Evolutionary conservation across 441 rosid genomes (phyloP).

Genomic region (Omphalea diandra): DNA sequence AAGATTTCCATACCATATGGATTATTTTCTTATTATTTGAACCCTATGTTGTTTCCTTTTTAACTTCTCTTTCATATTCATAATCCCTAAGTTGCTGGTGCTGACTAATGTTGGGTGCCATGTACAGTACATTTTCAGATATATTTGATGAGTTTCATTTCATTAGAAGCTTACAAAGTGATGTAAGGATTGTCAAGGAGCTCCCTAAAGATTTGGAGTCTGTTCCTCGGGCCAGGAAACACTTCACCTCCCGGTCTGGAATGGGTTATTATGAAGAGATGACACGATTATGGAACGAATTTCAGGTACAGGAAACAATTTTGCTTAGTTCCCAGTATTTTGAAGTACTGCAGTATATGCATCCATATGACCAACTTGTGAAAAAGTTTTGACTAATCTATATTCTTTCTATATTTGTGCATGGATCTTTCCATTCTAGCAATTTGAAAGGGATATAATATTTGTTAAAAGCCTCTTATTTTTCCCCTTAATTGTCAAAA

Average conservation of each 20-base stretch:
- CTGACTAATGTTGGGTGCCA: constrained; percentile 19
- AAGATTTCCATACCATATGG: background rate
- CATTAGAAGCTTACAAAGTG: constrained; percentile 56
- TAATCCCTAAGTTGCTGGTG: background rate
- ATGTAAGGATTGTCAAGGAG: constrained; percentile 68
- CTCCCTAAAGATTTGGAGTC: constrained; percentile 75
- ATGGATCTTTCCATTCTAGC: background rate
- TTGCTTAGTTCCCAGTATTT: constrained; percentile 6
- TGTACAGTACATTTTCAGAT: constrained; percentile 72
- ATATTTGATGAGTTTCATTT: constrained; percentile 80
- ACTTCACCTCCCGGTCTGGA: constrained; percentile 83
- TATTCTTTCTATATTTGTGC: background rate
- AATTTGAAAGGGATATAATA: background rate
- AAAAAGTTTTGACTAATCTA: background rate
- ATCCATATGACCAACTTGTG: background rate
- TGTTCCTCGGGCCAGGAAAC: constrained; percentile 82
- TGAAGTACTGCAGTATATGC: background rate
- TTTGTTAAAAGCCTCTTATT: background rate
- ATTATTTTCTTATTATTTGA: background rate
- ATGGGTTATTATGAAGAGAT: constrained; percentile 81
- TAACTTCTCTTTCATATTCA: background rate
- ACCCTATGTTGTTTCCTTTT: constrained; percentile 1
- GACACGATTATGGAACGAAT: constrained; percentile 67
- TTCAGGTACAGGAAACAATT: constrained; percentile 45
- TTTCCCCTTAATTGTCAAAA: background rate